Evolutionary conservation across 805 yeast genomes (phyloP).

Genomic region (Candida adriatica): DNA sequence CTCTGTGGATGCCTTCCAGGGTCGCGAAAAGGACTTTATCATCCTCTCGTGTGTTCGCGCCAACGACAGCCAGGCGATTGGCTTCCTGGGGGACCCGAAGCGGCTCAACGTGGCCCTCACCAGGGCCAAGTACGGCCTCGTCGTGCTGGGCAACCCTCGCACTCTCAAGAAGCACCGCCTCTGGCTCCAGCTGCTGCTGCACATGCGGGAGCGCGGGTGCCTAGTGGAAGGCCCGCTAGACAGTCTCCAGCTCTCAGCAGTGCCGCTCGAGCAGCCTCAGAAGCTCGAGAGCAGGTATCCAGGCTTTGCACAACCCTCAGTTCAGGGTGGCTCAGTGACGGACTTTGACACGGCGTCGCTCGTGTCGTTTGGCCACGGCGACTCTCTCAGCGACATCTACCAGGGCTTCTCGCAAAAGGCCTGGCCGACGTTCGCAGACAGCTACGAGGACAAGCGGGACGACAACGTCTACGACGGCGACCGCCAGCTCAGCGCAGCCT

Average conservation of each 20-base stretch:
- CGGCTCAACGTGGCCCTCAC: conserved; percentile 87
- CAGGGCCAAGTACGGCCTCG: conserved; percentile 77
- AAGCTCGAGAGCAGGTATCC: conserved; percentile 9
- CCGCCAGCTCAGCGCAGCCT: conserved; percentile 27
- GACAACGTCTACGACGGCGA: conserved; percentile 14
- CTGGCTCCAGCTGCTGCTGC: conserved; percentile 74
- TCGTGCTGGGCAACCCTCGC: conserved; percentile 79
- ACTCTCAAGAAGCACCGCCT: conserved; percentile 61
- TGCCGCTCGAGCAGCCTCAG: conserved; percentile 37
- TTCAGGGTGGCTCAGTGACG: conserved; percentile 13
- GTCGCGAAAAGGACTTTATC: conserved; percentile 79
- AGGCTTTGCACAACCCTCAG: conserved; percentile 7
- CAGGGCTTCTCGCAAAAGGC: conserved; percentile 17
- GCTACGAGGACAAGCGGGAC: conserved; percentile 6
- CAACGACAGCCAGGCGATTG: conserved; percentile 66
- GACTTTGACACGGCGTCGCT: conserved; percentile 33
- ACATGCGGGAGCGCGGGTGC: conserved; percentile 79
- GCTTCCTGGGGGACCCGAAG: conserved; percentile 79
- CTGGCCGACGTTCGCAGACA: conserved; percentile 23
- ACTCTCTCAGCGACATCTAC: conserved; percentile 7
- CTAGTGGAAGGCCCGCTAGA: conserved; percentile 87
- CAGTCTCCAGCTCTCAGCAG: conserved; percentile 64
- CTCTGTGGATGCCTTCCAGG: conserved; percentile 94
- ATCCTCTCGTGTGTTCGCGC: conserved; percentile 79
- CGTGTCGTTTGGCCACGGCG: conserved; percentile 27